These are phyloP conservation scores for Talaromyces sp. DNA, from an alignment of 2,329 filamentous ascomycete genomes.

Conservation along the genomic window DNA sequence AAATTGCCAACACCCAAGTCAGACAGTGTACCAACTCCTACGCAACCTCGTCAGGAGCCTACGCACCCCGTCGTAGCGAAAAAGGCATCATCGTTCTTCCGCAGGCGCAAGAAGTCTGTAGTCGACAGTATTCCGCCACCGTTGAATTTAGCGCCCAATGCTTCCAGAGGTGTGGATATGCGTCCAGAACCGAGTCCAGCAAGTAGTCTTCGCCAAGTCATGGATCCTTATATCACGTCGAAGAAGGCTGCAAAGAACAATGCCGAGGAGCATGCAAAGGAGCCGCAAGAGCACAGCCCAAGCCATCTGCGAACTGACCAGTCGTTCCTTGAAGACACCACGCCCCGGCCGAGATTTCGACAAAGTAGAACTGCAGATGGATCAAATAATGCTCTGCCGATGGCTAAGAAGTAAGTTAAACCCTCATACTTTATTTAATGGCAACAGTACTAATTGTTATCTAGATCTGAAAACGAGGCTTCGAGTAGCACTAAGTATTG, in stretches of 20 bases:
- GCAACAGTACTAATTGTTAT: constrained; percentile 30
- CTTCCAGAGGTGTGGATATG: constrained; percentile 34
- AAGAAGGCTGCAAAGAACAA: constrained; percentile 25
- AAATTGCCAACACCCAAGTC: constrained; percentile 10
- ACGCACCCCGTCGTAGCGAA: constrained; percentile 70
- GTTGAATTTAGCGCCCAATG: constrained; percentile 44
- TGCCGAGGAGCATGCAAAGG: constrained; percentile 21
- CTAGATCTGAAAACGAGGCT: constrained; percentile 35
- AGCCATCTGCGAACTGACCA: not conserved
- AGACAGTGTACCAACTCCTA: constrained; percentile 24
- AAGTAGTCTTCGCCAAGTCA: constrained; percentile 78
- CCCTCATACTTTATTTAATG: constrained; percentile 6
- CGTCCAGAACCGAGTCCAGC: constrained; percentile 57
- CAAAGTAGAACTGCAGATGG: constrained; percentile 21
- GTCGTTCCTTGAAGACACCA: constrained; percentile 9
- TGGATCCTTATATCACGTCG: constrained; percentile 70
- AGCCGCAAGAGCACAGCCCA: not conserved
- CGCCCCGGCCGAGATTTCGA: constrained; percentile 8
- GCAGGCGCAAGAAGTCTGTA: constrained; percentile 85
- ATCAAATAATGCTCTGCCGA: constrained; percentile 23
- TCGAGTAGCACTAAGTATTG: constrained; percentile 21
- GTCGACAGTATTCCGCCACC: constrained; percentile 64
- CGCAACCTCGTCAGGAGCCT: constrained; percentile 31
- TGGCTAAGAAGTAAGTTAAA: constrained; percentile 3
- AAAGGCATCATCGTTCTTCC: constrained; percentile 88